Evolutionary conservation across 1,139 yeast species (phyloP).

Genomic region (Hansenula lynferdii): DNA sequence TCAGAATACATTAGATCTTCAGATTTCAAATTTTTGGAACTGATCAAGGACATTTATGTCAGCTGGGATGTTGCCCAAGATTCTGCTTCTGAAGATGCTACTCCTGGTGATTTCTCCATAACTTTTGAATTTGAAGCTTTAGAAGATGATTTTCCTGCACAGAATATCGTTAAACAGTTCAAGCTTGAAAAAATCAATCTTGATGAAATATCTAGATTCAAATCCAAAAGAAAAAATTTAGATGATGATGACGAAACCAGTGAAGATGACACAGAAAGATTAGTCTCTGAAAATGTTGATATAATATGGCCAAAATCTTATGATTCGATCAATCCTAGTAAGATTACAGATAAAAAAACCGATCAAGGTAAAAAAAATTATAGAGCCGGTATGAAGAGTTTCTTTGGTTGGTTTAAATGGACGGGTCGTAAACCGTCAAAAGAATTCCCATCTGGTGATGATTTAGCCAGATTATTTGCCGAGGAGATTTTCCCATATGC

Average conservation of each 20-base stretch:
- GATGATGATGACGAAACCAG: slow-evolving; percentile 34
- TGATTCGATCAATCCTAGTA: slow-evolving; percentile 45
- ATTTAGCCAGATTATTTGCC: slow-evolving; percentile 53
- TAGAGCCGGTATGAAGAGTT: slow-evolving; percentile 66
- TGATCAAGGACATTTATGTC: slow-evolving; percentile 51
- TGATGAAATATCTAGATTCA: slow-evolving; percentile 8
- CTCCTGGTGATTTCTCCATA: slow-evolving; percentile 51
- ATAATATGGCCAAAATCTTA: slow-evolving; percentile 59
- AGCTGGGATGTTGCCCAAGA: slow-evolving; percentile 40
- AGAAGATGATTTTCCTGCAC: slow-evolving; percentile 39
- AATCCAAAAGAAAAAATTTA: slow-evolving; percentile 5
- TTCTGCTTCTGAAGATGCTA: slow-evolving; percentile 23
- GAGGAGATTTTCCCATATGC: slow-evolving; percentile 72
- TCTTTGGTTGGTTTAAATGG: slow-evolving; percentile 74
- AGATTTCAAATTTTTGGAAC: slow-evolving; percentile 64
- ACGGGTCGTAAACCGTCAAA: slow-evolving; percentile 70
- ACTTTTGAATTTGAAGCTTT: slow-evolving; percentile 42
- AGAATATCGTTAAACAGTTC: slow-evolving; percentile 51
- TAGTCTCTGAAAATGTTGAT: slow-evolving; percentile 45
- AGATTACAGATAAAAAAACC: slow-evolving; percentile 37
- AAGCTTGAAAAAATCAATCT: slow-evolving; percentile 33
- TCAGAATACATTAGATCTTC: slow-evolving; percentile 64
- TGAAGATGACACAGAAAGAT: slow-evolving; percentile 42
- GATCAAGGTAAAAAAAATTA: slow-evolving; percentile 55
- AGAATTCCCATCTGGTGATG: slow-evolving; percentile 70